phyloP scores from a whole-genome alignment of 345 rosid genomes.

The Barbarea vulgaris region DNA sequence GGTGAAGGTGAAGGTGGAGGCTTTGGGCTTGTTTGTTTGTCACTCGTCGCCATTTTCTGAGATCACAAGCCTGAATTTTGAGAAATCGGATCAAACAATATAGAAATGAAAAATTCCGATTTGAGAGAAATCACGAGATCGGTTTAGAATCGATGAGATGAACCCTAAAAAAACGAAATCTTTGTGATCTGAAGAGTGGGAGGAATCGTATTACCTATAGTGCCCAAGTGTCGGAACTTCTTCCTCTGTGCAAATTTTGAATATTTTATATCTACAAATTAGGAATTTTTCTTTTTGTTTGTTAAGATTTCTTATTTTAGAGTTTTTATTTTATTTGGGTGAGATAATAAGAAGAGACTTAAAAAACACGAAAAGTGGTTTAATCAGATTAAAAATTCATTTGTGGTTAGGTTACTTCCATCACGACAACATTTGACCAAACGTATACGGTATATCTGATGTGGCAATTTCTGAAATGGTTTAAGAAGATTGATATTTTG shows the following conservation, averaged over 20 bases:
- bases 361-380: constrained; percentile 23
- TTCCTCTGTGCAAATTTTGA: constrained; percentile 11
- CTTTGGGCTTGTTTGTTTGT: constrained; percentile 56
- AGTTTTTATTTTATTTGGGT: not conserved
- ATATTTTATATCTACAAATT: constrained; percentile 3
- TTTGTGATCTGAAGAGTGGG: constrained; percentile 28
- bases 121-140: constrained; percentile 13
- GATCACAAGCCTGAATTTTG: constrained; percentile 37
- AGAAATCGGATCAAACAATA: not conserved
- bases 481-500: not conserved
- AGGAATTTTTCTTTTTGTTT: not conserved
- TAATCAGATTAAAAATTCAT: not conserved
- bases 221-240: constrained; percentile 38
- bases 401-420: constrained; percentile 13
- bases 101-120: not conserved
- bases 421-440: constrained; percentile 19
- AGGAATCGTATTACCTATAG: constrained; percentile 23
- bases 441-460: not conserved
- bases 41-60: constrained; percentile 62
- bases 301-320: not conserved
- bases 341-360: constrained; percentile 27
- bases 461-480: not conserved
- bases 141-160: not conserved
- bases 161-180: constrained; percentile 31
- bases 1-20: constrained; percentile 94